Evolutionary conservation across 148 eudicot species (phyloP), one percentile per base, ranked within the genome.

Genomic region (Diospyros kaki): DNA sequence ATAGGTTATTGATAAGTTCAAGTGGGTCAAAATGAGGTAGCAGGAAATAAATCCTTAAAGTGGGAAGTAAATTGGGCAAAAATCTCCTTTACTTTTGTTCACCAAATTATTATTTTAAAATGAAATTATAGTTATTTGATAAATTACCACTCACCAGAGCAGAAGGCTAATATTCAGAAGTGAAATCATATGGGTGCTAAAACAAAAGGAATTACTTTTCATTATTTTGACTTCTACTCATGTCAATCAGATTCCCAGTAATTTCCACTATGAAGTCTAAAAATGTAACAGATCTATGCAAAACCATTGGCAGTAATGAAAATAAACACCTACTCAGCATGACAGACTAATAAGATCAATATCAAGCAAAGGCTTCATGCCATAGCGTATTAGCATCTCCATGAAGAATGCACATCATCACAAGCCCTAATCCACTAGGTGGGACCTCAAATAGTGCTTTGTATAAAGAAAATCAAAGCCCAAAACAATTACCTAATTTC

Each of bases 401-500:
- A 28, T 28, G 28, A 28, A 28, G 28, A 28, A 28, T 28, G 28
- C 28, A 0, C 28, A 28, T 28, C 28, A 28, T 28, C 28, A 28
- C 28, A 28, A 28, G 28, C 28, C 28, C 28, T 28, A 28, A 28
- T 28, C 28, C 28, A 28, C 28, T 28, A 28, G 28, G 28, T 28
- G 28, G 28, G 28, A 28, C 28, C 28, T 28, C 4, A 51, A 40
- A 13, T 38, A 71, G 55, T 41, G 71, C 38, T 14, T n/a, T 43
- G 8, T 44, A 62, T 3, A 55, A 70, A 48, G 55, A 69, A 59
- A 28, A 72, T 4, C 46, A 45, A 73, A 38, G 64, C 10, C 3
- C 1, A 70, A 63, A 40, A 53, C 14, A 62, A 54, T 68, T 83
- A 92, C 98, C 97, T 83, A 95, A 66, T 79, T 88, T 95, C 64